Conservation (phyloP, 2,329 filamentous ascomycete species). For the Cladosporium phlei region DNA sequence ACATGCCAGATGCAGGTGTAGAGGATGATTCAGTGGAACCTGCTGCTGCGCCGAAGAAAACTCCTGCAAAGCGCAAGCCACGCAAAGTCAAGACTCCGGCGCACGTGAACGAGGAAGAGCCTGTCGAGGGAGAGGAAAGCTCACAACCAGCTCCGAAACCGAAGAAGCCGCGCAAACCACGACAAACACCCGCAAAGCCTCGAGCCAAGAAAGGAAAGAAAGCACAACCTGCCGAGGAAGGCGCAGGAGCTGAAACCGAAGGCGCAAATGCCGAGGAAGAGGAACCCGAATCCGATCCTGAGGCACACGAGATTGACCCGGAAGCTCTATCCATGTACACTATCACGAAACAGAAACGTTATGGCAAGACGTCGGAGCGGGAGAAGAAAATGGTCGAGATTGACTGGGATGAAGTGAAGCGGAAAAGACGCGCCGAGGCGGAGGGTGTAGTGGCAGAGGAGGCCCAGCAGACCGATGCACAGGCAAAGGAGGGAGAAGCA, state of each 20-base stretch:
- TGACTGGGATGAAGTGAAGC: conserved; percentile 50
- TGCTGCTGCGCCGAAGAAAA: not conserved
- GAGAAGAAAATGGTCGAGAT: conserved; percentile 69
- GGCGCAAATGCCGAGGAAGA: conserved; percentile 14
- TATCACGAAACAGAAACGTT: conserved; percentile 55
- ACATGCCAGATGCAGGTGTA: not conserved
- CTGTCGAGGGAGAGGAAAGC: not conserved
- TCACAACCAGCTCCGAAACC: not conserved
- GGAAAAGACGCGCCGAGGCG: conserved; percentile 36
- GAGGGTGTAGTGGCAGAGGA: conserved; percentile 22
- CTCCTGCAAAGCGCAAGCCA: conserved; percentile 5
- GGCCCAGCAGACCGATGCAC: conserved; percentile 9
- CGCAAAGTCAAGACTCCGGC: conserved; percentile 8
- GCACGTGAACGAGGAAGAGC: conserved; percentile 2
- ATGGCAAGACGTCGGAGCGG: conserved; percentile 68
- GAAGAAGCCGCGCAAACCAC: conserved; percentile 9
- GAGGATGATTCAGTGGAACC: not conserved
- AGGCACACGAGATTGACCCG: conserved; percentile 53
- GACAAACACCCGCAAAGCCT: not conserved
- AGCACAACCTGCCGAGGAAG: not conserved
- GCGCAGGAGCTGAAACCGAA: not conserved
- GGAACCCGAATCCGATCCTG: conserved; percentile 27
- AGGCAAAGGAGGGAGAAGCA: conserved; percentile 8
- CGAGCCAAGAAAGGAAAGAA: conserved; percentile 3
- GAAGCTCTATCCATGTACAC: conserved; percentile 67